A percentile compares a stretch with the other conserved stretches of the same genome.
phyloP scores from a whole-genome alignment of 2,329 filamentous ascomycete species.

The Knufia fluminis region DNA sequence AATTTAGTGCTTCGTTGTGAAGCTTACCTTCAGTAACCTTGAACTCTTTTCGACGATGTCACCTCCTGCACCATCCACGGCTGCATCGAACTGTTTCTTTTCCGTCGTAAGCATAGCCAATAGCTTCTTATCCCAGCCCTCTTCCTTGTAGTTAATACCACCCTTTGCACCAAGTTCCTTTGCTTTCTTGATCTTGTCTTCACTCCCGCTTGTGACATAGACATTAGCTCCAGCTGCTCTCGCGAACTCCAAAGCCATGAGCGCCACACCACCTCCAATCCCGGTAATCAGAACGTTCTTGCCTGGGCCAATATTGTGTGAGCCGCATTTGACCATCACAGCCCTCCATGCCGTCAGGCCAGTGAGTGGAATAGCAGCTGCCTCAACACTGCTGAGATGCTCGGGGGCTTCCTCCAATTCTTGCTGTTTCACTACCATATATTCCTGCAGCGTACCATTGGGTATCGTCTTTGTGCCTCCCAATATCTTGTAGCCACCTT shows the following conservation, averaged over 20 bases:
- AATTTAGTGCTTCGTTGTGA: no score
- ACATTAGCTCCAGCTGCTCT: slow-evolving; percentile 64
- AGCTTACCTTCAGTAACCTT: slow-evolving; percentile 59
- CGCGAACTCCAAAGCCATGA: slow-evolving; percentile 72
- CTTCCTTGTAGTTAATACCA: slow-evolving; percentile 72
- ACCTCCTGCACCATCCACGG: slow-evolving; percentile 85
- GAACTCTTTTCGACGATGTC: slow-evolving; percentile 63
- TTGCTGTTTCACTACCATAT: slow-evolving; percentile 55
- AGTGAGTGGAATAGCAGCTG: slow-evolving; percentile 73
- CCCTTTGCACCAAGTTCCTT: slow-evolving; percentile 62
- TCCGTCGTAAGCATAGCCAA: slow-evolving; percentile 48
- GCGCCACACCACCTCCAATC: slow-evolving; percentile 83
- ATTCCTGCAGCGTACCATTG: slow-evolving; percentile 66
- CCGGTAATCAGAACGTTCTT: slow-evolving; percentile 78
- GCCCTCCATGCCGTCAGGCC: slow-evolving; percentile 86
- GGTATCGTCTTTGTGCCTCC: slow-evolving; percentile 59
- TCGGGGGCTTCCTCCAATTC: slow-evolving; percentile 69
- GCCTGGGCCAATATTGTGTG: slow-evolving; percentile 40
- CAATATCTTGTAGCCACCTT: slow-evolving; percentile 50
- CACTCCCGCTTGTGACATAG: slow-evolving; percentile 69
- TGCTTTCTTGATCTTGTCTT: slow-evolving; percentile 67
- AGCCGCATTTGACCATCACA: slow-evolving; percentile 61
- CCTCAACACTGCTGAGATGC: slow-evolving; percentile 64
- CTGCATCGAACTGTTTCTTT: slow-evolving; percentile 64
- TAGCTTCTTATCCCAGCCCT: slow-evolving; percentile 73